Percentiles rank a stretch among this genome's conserved stretches.
Evolutionary conservation across 345 rosid species (phyloP).

Genomic region (Barbarea vulgaris): DNA sequence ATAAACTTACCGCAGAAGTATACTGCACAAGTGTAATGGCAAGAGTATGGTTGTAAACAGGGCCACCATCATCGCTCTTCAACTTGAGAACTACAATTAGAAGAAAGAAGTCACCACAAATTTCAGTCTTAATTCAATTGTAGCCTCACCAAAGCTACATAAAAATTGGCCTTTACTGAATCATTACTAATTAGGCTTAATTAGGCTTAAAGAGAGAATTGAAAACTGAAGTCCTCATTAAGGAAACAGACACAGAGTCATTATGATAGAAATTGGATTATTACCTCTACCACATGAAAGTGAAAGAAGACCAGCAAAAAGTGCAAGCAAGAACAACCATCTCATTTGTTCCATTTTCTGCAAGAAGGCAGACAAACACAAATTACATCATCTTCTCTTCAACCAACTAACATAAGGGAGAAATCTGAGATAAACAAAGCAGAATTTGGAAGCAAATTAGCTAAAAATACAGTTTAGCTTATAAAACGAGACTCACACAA

Average conservation of each 20-base stretch:
- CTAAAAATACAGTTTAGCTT: background rate
- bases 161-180: background rate
- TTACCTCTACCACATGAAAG: constrained; percentile 55
- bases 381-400: background rate
- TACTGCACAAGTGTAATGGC: constrained; percentile 83
- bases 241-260: background rate
- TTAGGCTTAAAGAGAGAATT: background rate
- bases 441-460: background rate
- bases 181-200: background rate
- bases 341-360: constrained; percentile 51
- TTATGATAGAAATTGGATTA: background rate
- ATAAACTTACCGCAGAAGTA: constrained; percentile 82
- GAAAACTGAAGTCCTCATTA: background rate
- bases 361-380: constrained; percentile 1
- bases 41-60: constrained; percentile 80
- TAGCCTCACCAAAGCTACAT: background rate
- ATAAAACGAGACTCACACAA: background rate
- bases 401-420: background rate
- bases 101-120: constrained; percentile 14
- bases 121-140: background rate
- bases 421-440: constrained; percentile 3
- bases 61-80: constrained; percentile 42
- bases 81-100: constrained; percentile 52
- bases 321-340: constrained; percentile 40
- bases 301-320: constrained; percentile 40